Evolutionary conservation across 192 early-diverging fungal genomes (phyloP), one percentile per base, ranked within the genome.

Genomic region (Mortierella antarctica): DNA sequence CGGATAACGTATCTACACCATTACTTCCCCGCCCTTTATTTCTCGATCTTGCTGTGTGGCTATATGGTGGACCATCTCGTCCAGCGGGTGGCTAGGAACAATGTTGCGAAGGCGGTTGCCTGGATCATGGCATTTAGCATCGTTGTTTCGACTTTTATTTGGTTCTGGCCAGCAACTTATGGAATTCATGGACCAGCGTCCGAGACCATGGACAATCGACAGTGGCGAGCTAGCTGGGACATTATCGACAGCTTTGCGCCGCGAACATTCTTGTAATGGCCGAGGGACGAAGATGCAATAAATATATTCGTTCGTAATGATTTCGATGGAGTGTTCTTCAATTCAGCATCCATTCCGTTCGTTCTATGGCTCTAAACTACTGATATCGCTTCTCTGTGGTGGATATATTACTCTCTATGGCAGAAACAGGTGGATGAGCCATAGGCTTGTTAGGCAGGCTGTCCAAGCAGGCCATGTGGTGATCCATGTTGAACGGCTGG

Each of bases 21-120:
- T 84, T 98, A 98, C 75, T 96, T 97, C 85, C 96, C 96, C 0
- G 93, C 95, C 0, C 80, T 97, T 31, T 97, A 98, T 83, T 99
- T 97, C 86, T 91, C 91, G 12, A 95, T 97, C 65, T 88, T 98
- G 59, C 86, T 92, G 64, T 83, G 91, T 9, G 88, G 89, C 6
- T 93, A 88, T 72, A 21, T 95, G 12, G 61, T 94, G 7, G 96
- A 99, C 65, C 95, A 96, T 66, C 52, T 89, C 41, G 48, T 83
- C 52, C 14, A 40, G 6, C 82, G 87, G 44, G 12, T 41, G 14
- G 56, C 44, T 18, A 42, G 7, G 7, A 12, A 40, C 21, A 7
- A 49, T 1, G 20, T 42, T 8, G 31, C 3, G 31, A 82, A 64
- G 51, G 47, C 45, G 46, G 8, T 42, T 2, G 58, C 46, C 39